Base-by-base conservation (phyloP, 148 eudicot species). In the Simmondsia chinensis region DNA sequence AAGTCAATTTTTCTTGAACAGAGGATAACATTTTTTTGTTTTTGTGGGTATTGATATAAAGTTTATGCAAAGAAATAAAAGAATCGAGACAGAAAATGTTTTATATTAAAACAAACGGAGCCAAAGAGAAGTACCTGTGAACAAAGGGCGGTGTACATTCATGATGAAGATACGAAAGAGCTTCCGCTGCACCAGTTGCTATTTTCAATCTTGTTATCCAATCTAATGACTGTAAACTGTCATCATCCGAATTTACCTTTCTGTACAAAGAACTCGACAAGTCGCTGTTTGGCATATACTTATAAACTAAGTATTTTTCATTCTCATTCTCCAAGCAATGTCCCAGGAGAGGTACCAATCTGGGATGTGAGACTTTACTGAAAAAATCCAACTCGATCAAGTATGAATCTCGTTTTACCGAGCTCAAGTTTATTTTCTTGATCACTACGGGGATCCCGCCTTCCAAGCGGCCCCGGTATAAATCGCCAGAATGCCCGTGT, bases 181-280 rank as follows among this genome's bases (percentile, higher is more conserved):
- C 94, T 70, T 93, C 99, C 0, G 99, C 99, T 31, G 83, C 86
- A 48, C 99, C 99, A 1, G 68, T 82, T 2, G 99, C 99, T 46
- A 93, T 86, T 57, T 93, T 93, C 54, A 82, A 68, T 63, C 99
- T 82, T 3, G 96, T 93, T 31, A 93, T 93, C 99, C 99, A 93
- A 72, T 93, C 99, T 43, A 93, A 45, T 34, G 99, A 93, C 67
- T 82, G 87, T 63, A 86, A 63, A 68, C 63, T 61, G 12, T 75
- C 87, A 34, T 74, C 80, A 9, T 67, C 75, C 4, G 71, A 33
- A 33, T 56, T 62, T 13, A 52, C 53, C 65, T 79, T 86, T 62
- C 73, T 72, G 63, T 52, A 80, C 80, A 93, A 71, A 24, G 94
- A 79, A 63, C 81, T 82, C 15, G 94, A 79, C 61, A 93, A 59